Conservation (phyloP, 345 rosid genomes). For the Dipteronia sinensis region DNA sequence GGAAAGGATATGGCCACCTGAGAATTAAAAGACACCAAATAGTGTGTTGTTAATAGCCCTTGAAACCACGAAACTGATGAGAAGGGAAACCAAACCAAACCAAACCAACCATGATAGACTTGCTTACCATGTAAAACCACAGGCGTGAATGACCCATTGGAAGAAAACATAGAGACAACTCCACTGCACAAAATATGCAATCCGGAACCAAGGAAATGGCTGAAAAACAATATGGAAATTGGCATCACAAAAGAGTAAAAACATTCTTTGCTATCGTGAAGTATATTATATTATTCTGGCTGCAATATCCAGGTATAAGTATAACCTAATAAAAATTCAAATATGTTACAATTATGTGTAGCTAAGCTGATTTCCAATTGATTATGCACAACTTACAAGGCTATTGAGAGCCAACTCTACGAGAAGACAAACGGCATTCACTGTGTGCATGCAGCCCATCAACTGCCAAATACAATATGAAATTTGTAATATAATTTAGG, state of each 20-base stretch:
- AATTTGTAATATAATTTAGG: neutral
- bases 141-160: slow-evolving; percentile 87
- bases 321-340: too few species aligned
- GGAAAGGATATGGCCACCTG: slow-evolving; percentile 98
- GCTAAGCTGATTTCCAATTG: neutral
- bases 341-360: too few species aligned
- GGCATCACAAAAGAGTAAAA: too few species aligned
- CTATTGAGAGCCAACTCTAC: slow-evolving; percentile 66
- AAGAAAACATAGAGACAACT: slow-evolving; percentile 72
- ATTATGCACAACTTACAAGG: slow-evolving; percentile 56
- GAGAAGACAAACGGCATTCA: slow-evolving; percentile 62
- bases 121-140: slow-evolving; percentile 75
- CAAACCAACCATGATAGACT: neutral
- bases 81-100: too few species aligned
- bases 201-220: slow-evolving; percentile 85
- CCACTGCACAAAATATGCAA: slow-evolving; percentile 80
- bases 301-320: too few species aligned
- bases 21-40: neutral
- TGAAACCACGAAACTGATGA: neutral
- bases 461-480: slow-evolving; percentile 42
- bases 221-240: slow-evolving; percentile 25
- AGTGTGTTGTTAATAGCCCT: slow-evolving; percentile 6
- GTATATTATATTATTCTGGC: too few species aligned
- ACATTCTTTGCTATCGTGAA: neutral
- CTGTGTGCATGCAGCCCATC: slow-evolving; percentile 81